These are phyloP conservation scores for Trichoderma cornu-damae DNA, from an alignment of 2,329 filamentous ascomycete genomes.

Conservation along the genomic window DNA sequence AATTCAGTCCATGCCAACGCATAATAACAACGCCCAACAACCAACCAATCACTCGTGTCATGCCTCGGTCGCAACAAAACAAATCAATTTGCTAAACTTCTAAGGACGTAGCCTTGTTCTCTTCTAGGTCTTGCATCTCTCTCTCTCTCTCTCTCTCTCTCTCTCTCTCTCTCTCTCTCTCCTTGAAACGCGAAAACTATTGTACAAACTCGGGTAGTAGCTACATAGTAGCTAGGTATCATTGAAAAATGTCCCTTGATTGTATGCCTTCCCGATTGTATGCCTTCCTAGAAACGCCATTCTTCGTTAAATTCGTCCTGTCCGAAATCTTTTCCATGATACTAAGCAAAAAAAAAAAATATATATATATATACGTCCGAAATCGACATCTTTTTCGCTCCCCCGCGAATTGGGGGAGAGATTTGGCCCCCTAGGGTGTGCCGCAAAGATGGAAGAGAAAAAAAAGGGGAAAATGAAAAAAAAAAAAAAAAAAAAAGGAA, in stretches of 20 bases:
- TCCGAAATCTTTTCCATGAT: neutral
- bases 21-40: neutral
- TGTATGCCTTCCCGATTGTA: neutral
- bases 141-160: too few relatives aligned
- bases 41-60: neutral
- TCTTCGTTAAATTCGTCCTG: neutral
- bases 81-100: neutral
- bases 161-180: too few relatives aligned
- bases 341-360: conserved; percentile 15
- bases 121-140: neutral
- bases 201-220: conserved; percentile 3
- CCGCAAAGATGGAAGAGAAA: neutral
- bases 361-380: neutral
- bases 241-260: neutral
- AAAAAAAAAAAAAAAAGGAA: neutral
- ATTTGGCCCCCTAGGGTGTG: too few relatives aligned
- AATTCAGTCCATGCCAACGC: neutral
- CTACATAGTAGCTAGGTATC: conserved; percentile 10
- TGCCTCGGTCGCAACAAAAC: neutral
- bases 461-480: neutral
- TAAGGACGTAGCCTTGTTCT: neutral
- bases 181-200: neutral
- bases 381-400: neutral
- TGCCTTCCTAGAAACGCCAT: conserved; percentile 13
- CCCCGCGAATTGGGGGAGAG: too few relatives aligned